phyloP scores from a whole-genome alignment of 2,329 filamentous ascomycete species.

The Zopfia rhizophila region DNA sequence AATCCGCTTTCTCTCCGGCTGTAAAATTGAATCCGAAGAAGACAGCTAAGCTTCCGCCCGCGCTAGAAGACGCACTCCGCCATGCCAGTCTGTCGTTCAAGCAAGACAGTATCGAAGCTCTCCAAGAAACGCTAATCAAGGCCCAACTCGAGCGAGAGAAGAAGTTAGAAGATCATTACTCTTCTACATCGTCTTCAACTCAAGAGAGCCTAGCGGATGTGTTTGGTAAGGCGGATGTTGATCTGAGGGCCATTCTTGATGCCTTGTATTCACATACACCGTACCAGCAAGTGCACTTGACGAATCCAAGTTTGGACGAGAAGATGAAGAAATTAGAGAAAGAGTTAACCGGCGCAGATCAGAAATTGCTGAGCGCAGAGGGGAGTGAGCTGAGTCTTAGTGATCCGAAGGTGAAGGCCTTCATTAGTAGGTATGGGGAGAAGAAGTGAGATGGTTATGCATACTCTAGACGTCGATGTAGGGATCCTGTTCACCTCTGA shows the following conservation, averaged over 20 bases:
- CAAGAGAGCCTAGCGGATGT: slow-evolving; percentile 49
- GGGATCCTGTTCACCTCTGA: too few species aligned
- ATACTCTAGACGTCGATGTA: too few species aligned
- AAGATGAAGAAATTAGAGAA: slow-evolving; percentile 49
- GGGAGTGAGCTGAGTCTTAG: slow-evolving; percentile 41
- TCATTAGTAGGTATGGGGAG: slow-evolving; percentile 44
- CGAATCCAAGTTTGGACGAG: slow-evolving; percentile 36
- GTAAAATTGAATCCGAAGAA: slow-evolving; percentile 41
- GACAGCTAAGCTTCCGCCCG: slow-evolving; percentile 41
- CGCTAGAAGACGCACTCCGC: slow-evolving; percentile 47
- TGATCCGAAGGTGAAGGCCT: slow-evolving; percentile 42
- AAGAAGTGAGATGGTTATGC: too few species aligned
- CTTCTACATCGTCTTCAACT: slow-evolving; percentile 41
- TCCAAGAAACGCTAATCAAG: slow-evolving; percentile 39
- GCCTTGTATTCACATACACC: slow-evolving; percentile 52
- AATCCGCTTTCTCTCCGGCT: slow-evolving; percentile 40
- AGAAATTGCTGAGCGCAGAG: slow-evolving; percentile 51
- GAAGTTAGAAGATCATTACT: slow-evolving; percentile 47
- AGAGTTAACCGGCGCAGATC: slow-evolving; percentile 49
- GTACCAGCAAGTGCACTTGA: slow-evolving; percentile 40
- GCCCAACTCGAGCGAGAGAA: slow-evolving; percentile 44
- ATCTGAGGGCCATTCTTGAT: slow-evolving; percentile 48
- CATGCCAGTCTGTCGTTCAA: slow-evolving; percentile 43
- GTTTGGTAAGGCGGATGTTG: slow-evolving; percentile 48
- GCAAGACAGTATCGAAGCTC: slow-evolving; percentile 37